Conservation (phyloP, 83 land plant species). For the Thuja plicata region DNA sequence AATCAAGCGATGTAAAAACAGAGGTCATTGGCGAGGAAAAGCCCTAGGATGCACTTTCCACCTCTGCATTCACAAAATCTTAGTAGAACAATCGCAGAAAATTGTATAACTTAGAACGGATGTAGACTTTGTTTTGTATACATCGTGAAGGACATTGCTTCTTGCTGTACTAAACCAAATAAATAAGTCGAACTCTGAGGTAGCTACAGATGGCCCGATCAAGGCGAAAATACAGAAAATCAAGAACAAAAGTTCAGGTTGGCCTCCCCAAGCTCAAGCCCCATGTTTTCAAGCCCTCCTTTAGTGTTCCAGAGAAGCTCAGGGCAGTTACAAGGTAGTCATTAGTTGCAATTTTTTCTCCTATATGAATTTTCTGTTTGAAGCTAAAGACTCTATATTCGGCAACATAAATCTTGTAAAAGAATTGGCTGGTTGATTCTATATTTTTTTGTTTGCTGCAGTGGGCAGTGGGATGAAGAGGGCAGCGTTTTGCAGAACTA, state of each 20-base stretch:
- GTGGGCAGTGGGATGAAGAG: conserved; percentile 65
- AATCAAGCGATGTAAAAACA: too few species aligned
- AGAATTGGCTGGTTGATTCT: neutral
- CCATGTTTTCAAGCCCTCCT: conserved; percentile 62
- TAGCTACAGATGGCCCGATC: conserved; percentile 68
- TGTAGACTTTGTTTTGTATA: too few species aligned
- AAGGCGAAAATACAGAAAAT: conserved; percentile 67
- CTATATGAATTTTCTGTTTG: neutral
- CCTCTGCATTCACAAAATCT: too few species aligned
- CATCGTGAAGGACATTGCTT: too few species aligned
- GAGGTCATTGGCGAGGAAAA: too few species aligned
- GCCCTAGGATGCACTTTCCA: too few species aligned
- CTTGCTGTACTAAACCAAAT: too few species aligned
- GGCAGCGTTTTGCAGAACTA: conserved; percentile 68
- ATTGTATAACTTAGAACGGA: too few species aligned
- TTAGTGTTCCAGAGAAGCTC: conserved; percentile 54
- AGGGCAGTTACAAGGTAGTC: conserved; percentile 22
- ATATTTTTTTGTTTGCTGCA: neutral
- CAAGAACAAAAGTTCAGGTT: conserved; percentile 71
- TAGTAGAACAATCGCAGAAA: too few species aligned
- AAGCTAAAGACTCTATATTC: neutral
- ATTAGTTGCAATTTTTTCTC: neutral
- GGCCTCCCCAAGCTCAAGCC: conserved; percentile 81
- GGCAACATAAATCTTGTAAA: neutral
- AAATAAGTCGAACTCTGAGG: neutral